Base-by-base conservation (phyloP, 2,329 filamentous ascomycete species). In the Cucurbitaria berberidis region DNA sequence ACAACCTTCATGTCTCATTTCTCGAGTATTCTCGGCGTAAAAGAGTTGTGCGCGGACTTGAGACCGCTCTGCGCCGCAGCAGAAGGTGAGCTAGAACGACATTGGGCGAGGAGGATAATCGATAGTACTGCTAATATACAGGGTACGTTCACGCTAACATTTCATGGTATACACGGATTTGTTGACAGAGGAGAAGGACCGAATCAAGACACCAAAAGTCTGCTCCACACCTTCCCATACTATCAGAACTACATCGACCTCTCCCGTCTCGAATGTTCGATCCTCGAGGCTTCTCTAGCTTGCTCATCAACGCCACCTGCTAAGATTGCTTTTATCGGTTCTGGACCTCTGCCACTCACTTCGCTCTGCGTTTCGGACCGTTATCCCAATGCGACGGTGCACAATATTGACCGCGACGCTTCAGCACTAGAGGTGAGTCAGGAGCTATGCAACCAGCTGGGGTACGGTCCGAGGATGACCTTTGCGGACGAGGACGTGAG, bases 211-310 rank as follows among this genome's bases (percentile, higher is more conserved):
- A 11, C 24, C 30, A 13, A 34, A 34, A 19, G 39, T 42, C 61
- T 67, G 3, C 67, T 81, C 3, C 42, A 51, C n/a, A 53, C 53
- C 2, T 84, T 83, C 55, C 79, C 80, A 1, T 83, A 84, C 66
- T 75, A 78, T 60, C 50, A 68, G 8, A 83, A 83, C 64, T 84
- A 84, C 60, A 54, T 78, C 29, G 77, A 80, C 19, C 74, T 83
- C 24, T 77, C 78, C 0, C 74, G 73, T 13, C 71, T 83, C 34
- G 81, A 83, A 62, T 70, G 80, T 21, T 69, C 69, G 21, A 72
- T 77, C 8, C 68, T 83, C 4, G 54, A 67, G 11, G 70, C 77
- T 3, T 77, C 76, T 16, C 60, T 72, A 15, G 55, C 55, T 0
- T n/a, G 4, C 30, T 34, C 30, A 15, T 15, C 30, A 34, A 36